Base-by-base conservation (phyloP, 148 eudicot genomes). In the Rhododendron molle region DNA sequence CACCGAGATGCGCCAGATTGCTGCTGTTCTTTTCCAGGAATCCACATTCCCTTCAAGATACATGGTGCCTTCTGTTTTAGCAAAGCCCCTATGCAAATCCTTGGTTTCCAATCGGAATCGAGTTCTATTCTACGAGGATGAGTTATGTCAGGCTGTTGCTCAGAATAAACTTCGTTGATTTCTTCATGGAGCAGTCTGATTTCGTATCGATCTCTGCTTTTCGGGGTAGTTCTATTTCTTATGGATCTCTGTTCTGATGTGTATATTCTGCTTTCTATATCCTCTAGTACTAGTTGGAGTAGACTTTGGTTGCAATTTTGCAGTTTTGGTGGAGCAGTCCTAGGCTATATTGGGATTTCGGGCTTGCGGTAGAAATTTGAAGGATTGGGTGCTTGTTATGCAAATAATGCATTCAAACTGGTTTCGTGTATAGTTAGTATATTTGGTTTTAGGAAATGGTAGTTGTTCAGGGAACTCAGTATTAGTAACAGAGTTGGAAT, bases 141-240 rank as follows among this genome's bases (percentile, higher is more conserved):
- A 97, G 91, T 85, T 97, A 52, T 95, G 99, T 87, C 95, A 97
- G 85, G 99, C 98, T 81, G 99, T 97, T 47, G 95, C 98, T 83
- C 98, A 95, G 86, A 97, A 97, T 87, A 95, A 95, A 87, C 98
- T 97, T 77, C 98, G 90, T 88, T 97, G 91, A 94, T 82, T 83
- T 38, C 40, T 62, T 32, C 20, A 30, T 20, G 36, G 74, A 15
- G 71, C 78, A 69, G n/a, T 52, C 78, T 30, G 7, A 36, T 65
- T 26, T 8, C 30, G 32, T 73, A 86, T 78, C 26, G 15, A 18
- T 83, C 32, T 80, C 81, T 30, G 36, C 7, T 88, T 52, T 67
- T 62, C 34, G 0, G 23, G 40, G 78, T 82, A 47, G 23, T 52
- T 82, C 5, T n/a, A 36, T 49, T 18, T 14, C 30, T 44, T 73